Evolutionary conservation across 108 stramenopile species (phyloP), one percentile per base, ranked within the genome.

Genomic region (Chaetoceros muelleri): DNA sequence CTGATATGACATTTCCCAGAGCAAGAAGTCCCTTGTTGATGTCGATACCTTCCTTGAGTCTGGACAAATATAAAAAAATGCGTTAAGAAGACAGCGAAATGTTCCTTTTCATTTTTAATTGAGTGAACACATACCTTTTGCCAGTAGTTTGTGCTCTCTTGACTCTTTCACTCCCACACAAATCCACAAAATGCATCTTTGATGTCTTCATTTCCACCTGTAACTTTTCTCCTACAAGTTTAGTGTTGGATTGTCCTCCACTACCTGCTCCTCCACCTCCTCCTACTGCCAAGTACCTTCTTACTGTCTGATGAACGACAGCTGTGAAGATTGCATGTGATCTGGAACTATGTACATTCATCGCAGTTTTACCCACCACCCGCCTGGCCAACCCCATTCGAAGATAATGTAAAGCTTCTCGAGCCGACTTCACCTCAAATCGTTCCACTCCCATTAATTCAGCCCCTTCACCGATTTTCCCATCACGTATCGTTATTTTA

Each of bases 241-340:
- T 22, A 34, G 19, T 20, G n/a, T n/a, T n/a, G n/a, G n/a, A n/a
- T n/a, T n/a, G n/a, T 10, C 8, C 34, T 10, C 13, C 8, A 40
- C 13, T 40, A 10, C 13, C 13, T 13, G 0, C 52, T 19, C n/a
- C 47, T 18, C 52, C 25, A 3, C 61, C 72, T 48, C 80, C 64
- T 25, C 64, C 62, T 5, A 80, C 76, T 1, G 73, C 59, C 53
- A n/a, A n/a, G n/a, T n/a, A n/a, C 53, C 80, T 66, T 25, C 64
- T 65, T 5, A 80, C 76, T 1, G 73, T 62, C 53, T 74, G 80
- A 67, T 89, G 84, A 22, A 96, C 66, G 7, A 80, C 56, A 7
- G 91, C 53, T 24, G 87, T 89, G 50, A 99, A 85, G 44, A 95
- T 90, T 7, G 89, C 90, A 72, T 95, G 94, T 1, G 84, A 86